Conservation (phyloP, 768 basidiomycete genomes). For the Phlegmacium glaucopus region DNA sequence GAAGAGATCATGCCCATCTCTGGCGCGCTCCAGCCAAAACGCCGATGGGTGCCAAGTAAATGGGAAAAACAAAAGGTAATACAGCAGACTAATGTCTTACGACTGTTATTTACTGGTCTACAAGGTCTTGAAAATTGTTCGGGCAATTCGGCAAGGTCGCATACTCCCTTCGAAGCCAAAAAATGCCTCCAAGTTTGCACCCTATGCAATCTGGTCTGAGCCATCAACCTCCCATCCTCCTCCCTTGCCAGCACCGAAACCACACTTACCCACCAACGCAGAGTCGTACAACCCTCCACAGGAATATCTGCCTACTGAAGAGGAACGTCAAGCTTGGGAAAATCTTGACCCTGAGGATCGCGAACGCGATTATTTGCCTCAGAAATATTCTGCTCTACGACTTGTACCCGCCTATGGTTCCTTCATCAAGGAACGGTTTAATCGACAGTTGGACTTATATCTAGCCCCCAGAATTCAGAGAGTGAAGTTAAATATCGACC, state of each 20-base stretch:
- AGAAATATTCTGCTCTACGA: conserved; percentile 81
- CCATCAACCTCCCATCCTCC: conserved; percentile 72
- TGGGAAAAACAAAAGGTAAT: conserved; percentile 99
- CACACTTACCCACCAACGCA: conserved; percentile 83
- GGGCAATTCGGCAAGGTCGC: conserved; percentile 93
- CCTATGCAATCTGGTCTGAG: conserved; percentile 90
- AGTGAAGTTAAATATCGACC: conserved; percentile 87
- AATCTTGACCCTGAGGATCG: conserved; percentile 83
- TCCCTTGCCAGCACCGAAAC: conserved; percentile 91
- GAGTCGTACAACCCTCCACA: conserved; percentile 99
- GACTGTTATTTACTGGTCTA: conserved; percentile 2
- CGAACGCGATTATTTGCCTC: conserved; percentile 83
- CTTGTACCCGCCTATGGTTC: conserved; percentile 88
- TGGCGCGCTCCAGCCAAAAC: conserved; percentile 90
- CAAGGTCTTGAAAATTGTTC: conserved; percentile 99
- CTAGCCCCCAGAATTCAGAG: conserved; percentile 91
- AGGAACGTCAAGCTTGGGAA: conserved; percentile 83
- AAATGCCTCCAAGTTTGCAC: conserved; percentile 60
- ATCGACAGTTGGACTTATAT: conserved; percentile 92
- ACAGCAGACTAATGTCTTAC: not conserved
- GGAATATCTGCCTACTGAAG: conserved; percentile 87
- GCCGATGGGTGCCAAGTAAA: conserved; percentile 95
- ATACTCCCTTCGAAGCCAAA: conserved; percentile 90
- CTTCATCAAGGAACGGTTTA: conserved; percentile 93
- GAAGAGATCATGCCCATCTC: conserved; percentile 94